These are phyloP conservation scores for Peziza echinospora DNA, from an alignment of 495 filamentous ascomycete genomes.

Conservation along the genomic window DNA sequence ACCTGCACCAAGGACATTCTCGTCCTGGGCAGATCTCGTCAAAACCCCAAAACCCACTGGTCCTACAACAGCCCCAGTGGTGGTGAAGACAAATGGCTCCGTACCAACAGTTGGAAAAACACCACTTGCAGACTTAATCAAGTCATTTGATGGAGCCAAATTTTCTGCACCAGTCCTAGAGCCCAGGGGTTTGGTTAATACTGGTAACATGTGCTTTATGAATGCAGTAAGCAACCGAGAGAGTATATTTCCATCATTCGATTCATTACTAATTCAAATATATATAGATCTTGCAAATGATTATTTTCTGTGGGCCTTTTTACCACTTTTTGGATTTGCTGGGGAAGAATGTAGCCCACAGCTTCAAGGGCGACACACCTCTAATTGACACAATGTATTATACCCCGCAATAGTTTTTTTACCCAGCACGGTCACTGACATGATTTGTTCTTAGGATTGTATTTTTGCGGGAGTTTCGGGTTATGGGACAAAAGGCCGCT, in stretches of 20 bases:
- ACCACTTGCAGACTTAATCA: conserved; percentile 14
- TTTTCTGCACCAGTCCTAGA: conserved; percentile 42
- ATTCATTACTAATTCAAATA: conserved; percentile 2
- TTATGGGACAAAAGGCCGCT: conserved; percentile 53
- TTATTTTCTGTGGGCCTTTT: conserved; percentile 83
- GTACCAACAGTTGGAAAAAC: conserved; percentile 5
- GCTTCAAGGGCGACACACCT: conserved; percentile 85
- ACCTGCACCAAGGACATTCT: conserved; percentile 19
- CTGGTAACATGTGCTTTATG: conserved; percentile 99
- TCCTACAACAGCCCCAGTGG: conserved; percentile 2
- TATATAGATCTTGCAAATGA: conserved; percentile 65
- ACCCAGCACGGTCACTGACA: too few relatives aligned
- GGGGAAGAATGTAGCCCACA: conserved; percentile 59
- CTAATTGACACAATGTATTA: conserved; percentile 85
- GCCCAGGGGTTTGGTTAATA: conserved; percentile 87
- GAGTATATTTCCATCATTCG: background rate
- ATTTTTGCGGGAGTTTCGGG: conserved; percentile 83
- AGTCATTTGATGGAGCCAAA: conserved; percentile 7
- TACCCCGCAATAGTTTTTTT: too few relatives aligned
- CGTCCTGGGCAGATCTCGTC: conserved; percentile 17
- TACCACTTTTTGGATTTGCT: conserved; percentile 83
- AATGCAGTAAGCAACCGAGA: conserved; percentile 59
- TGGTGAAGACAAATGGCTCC: conserved; percentile 12
- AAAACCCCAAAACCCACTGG: conserved; percentile 3
- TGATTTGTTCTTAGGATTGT: conserved; percentile 78